Percentiles rank a stretch among this genome's conserved stretches.
Evolutionary conservation across 805 yeast genomes (phyloP).

Genomic region (Lipomyces oligophaga): DNA sequence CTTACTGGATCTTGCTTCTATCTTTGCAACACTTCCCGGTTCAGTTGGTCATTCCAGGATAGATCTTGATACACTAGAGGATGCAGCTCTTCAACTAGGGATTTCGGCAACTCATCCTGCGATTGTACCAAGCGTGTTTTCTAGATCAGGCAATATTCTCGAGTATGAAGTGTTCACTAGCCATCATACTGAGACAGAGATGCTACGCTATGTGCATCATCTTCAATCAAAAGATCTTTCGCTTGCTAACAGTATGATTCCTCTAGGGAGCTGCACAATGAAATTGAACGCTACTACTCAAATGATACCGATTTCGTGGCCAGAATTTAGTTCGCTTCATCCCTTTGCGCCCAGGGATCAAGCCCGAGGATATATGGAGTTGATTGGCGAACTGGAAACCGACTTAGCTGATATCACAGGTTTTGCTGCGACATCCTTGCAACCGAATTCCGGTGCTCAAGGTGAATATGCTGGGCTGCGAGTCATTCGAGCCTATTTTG

Average conservation of each 20-base stretch:
- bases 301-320: conserved; percentile 93
- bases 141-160: conserved; percentile 41
- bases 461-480: conserved; percentile 96
- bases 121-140: conserved; percentile 40
- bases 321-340: conserved; percentile 82
- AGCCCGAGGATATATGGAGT: conserved; percentile 78
- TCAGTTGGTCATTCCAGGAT: conserved; percentile 2
- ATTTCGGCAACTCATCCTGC: conserved; percentile 52
- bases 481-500: conserved; percentile 74
- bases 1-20: conserved; percentile 50
- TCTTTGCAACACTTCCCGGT: conserved; percentile 51
- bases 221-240: conserved; percentile 87
- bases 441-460: conserved; percentile 98
- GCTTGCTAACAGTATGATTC: conserved; percentile 93
- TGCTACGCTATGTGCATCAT: conserved; percentile 83
- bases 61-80: conserved; percentile 17
- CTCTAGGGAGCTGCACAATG: conserved; percentile 98
- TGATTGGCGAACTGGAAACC: conserved; percentile 69
- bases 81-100: conserved; percentile 15
- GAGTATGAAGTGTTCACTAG: conserved; percentile 74
- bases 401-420: conserved; percentile 93
- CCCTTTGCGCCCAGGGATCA: conserved; percentile 91
- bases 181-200: conserved; percentile 91
- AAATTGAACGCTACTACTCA: conserved; percentile 92
- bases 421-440: conserved; percentile 80